Evolutionary conservation across 1,284 basidiomycete genomes (phyloP), one percentile per base, ranked within the genome.

Genomic region (Leccinum pachyderme): DNA sequence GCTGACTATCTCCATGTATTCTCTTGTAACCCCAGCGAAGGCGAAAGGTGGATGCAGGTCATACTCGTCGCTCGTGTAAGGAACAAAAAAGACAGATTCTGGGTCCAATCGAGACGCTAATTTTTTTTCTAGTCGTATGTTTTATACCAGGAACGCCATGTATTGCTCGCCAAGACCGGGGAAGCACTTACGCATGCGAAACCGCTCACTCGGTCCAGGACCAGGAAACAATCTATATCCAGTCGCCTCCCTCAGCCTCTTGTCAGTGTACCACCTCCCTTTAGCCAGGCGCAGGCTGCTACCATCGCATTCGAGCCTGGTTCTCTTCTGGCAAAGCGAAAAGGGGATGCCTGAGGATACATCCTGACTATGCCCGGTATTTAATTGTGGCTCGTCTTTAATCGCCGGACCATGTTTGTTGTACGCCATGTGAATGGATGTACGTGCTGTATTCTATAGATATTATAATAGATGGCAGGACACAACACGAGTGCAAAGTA

Each of bases 1-100:
- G 77, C 83, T 25, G 93, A 96, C 64, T 95, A 94, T 72, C 72
- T 92, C 55, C 91, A 94, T 66, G 76, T 86, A 51, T 91, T 96
- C 66, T 86, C 86, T 24, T 87, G 87, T 56, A 81, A 84, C 39
- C 82, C 87, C 65, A 80, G 78, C 45, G 85, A 87, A 49, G 90
- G 90, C 29, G 78, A 80, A 62, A 76, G 77, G 64, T 81, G 80
- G 89, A 76, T 91, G 65, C 83, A 90, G 72, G 83, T 78, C 63
- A 84, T 92, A 45, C 77, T 91, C 31, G 71, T 91, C 49, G 89
- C 90, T 61, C 81, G 90, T 56, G 89, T 91, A 69, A 69, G 88
- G 77, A 31, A 27, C 29, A 7, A 12, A 24, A 15, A 24, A n/a
- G 28, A 7, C n/a, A 28, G 12, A 37, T 44, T 44, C 12, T 51